Evolutionary conservation across 1,284 basidiomycete species (phyloP), one percentile per base, ranked within the genome.

Genomic region (Heterobasidion occidentale): DNA sequence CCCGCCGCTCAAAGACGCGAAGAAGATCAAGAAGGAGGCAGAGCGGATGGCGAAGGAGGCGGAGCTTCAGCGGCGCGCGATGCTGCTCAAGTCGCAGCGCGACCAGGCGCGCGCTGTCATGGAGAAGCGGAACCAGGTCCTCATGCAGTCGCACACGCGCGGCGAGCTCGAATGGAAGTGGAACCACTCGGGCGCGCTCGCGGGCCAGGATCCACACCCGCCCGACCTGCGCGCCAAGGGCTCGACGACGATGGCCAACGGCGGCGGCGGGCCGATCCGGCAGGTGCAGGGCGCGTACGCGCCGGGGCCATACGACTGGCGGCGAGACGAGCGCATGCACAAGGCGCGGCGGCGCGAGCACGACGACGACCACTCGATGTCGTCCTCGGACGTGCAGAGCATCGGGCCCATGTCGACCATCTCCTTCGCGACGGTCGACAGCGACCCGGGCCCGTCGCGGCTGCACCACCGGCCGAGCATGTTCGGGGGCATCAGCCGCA

Each of bases 81-180:
- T 91, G 50, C 85, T 83, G 35, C 83, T 88, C 69, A 84, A 85
- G 68, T 82, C 73, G 65, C 81, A 86, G 63, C 80, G 76, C 64
- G 95, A 98, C 64, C 88, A 96, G 65, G 93, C 96, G 7, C 83
- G 96, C 53, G 94, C 94, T 44, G 96, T 98, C 69, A 90, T 98
- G 85, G 85, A 88, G 68, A 98, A 98, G 76, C 90, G 93, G 66
- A 86, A 81, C 58, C 82, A 86, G 62, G 77, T 92, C 66, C 74
- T 85, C 64, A 81, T 82, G 64, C 80, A 84, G 62, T 77, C 76
- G 35, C 74, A 75, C 27, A 74, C 65, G 53, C 67, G 73, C 55
- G 70, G 78, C 54, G 79, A 84, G 60, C 70, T 86, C 52, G 82
- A 87, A 65, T 88, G 84, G 78, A 76, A 74, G 53, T 76, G 73